Conservation (phyloP, 257 asterid species). For the Solanum corneliomulleri region DNA sequence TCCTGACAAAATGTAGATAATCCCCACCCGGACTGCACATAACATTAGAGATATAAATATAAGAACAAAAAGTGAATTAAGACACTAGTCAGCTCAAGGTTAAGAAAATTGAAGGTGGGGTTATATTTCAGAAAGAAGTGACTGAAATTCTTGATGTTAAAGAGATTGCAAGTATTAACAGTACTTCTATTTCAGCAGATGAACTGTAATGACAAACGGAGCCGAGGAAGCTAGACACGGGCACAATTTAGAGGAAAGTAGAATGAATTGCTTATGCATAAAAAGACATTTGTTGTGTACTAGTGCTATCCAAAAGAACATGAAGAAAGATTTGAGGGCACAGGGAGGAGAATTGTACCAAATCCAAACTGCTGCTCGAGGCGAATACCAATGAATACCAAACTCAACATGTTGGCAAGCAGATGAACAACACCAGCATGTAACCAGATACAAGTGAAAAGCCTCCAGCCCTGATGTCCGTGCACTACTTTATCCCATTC, state of each 20-base stretch:
- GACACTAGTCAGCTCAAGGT: background rate
- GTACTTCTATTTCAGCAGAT: background rate
- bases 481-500: conserved; percentile 65
- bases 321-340: background rate
- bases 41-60: background rate
- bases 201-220: background rate
- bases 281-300: background rate
- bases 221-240: background rate
- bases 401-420: conserved; percentile 78
- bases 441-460: conserved; percentile 76
- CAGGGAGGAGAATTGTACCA: conserved; percentile 20
- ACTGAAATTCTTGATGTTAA: background rate
- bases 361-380: conserved; percentile 94
- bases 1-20: conserved; percentile 67
- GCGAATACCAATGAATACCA: conserved; percentile 75
- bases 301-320: background rate
- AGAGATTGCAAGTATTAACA: background rate
- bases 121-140: background rate
- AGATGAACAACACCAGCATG: conserved; percentile 89
- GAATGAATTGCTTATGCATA: background rate
- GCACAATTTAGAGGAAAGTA: background rate
- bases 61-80: background rate
- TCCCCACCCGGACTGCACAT: conserved; percentile 68
- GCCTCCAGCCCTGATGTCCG: conserved; percentile 74
- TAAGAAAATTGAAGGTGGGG: background rate